Base-by-base conservation (phyloP, 75 land plant species). In the Pseudotsuga menziesii region DNA sequence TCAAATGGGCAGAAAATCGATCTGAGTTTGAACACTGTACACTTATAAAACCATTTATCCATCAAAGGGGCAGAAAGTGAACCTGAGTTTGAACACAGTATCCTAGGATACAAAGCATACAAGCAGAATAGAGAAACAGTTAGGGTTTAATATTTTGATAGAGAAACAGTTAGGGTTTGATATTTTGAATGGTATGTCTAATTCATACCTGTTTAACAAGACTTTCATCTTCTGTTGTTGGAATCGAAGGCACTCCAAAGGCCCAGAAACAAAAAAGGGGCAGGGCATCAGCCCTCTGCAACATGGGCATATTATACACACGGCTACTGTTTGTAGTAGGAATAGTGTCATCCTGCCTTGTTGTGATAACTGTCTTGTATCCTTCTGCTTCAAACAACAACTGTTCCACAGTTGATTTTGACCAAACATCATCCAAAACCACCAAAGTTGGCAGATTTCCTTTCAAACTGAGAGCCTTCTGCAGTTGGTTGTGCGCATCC, bases 391-490 rank as follows among this genome's bases (percentile, higher is more conserved):
- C 80, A 71, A 78, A 78, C 15, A 82, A 58, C 4, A 89, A 79
- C 22, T 81, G 75, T 35, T 89, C 83, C 5, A 86, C 87, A 16
- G 74, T 82, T 0, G 77, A 73, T 6, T 56, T 59, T 1, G 88
- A 83, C 91, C 91, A 89, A 13, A 89, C 87, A 73, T 89, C 89
- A 70, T 86, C 91, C 26, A 86, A 61, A 29, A 89, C 80, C 4
- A 89, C 64, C 25, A 86, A 82, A 14, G 32, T 55, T 48, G 6
- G 15, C 20, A 22, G 5, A 44, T 5, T 14, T 73, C 7, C n/a
- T 52, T 22, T 73, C 23, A 48, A 25, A 2, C 54, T 73, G 14
- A 67, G 29, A 67, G 19, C 39, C 9, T 32, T 67, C 22, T 67
- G 23, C 71, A 67, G 20, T 67, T 67, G 71, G 17, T 67, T 32